Percentiles rank a stretch among this genome's conserved stretches.
These are phyloP conservation scores for Umbelopsis vinacea DNA, from an alignment of 192 early-diverging fungal species.

Conservation along the genomic window DNA sequence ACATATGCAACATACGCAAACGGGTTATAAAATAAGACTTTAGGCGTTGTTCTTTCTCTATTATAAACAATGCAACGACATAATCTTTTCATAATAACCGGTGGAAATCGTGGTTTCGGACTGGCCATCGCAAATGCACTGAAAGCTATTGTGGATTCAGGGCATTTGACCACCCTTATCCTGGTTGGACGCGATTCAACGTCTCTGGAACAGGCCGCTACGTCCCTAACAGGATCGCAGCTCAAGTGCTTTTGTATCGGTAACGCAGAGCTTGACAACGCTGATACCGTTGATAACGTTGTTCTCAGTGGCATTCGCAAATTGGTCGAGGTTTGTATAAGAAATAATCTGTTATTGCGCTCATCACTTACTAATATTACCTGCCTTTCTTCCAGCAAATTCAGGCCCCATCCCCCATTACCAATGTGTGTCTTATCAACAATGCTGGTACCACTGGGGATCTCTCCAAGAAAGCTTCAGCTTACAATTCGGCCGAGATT, in stretches of 20 bases:
- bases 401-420: slow-evolving; percentile 15
- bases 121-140: slow-evolving; percentile 22
- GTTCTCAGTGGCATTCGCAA: slow-evolving; percentile 16
- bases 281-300: slow-evolving; percentile 2
- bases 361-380: not conserved
- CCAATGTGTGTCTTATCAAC: slow-evolving; percentile 64
- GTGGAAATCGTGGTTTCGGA: slow-evolving; percentile 28
- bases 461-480: slow-evolving; percentile 59
- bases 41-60: not conserved
- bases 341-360: not conserved
- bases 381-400: not conserved
- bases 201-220: slow-evolving; percentile 30
- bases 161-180: slow-evolving; percentile 45
- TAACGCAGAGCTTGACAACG: slow-evolving; percentile 37
- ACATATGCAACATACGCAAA: not conserved
- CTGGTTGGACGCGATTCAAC: slow-evolving; percentile 62
- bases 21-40: not conserved
- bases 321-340: slow-evolving; percentile 16
- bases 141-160: not conserved
- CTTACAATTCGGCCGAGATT: slow-evolving; percentile 54
- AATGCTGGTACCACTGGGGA: slow-evolving; percentile 78
- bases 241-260: slow-evolving; percentile 33
- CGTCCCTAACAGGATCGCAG: slow-evolving; percentile 5
- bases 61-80: slow-evolving; percentile 13
- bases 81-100: slow-evolving; percentile 34